Percentiles rank a stretch among this genome's conserved stretches.
Evolutionary conservation across 441 rosid species (phyloP).

Genomic region (Eruca vesicaria): DNA sequence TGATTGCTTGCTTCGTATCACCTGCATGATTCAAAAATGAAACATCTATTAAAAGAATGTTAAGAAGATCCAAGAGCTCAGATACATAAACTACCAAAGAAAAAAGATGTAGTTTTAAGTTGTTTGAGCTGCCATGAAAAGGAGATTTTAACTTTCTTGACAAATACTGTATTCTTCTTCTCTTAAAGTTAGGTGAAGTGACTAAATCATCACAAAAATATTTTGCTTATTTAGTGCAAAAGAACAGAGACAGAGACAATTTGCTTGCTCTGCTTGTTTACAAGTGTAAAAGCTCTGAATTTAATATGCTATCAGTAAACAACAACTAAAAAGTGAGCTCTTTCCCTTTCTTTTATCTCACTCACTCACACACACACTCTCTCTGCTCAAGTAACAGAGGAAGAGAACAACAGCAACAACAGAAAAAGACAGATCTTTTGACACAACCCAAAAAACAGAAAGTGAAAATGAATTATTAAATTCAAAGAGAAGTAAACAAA

Average conservation of each 20-base stretch:
- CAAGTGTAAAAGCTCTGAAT: conserved; percentile 30
- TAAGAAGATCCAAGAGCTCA: conserved; percentile 25
- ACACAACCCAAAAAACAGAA: conserved; percentile 29
- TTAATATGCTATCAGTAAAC: conserved; percentile 5
- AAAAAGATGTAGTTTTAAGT: conserved; percentile 1
- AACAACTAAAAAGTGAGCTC: conserved; percentile 21
- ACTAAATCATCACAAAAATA: conserved; percentile 9
- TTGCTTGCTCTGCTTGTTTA: conserved; percentile 9
- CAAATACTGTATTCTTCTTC: conserved; percentile 24
- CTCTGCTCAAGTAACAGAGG: conserved; percentile 1
- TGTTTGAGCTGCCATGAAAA: conserved; percentile 36
- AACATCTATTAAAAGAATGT: conserved; percentile 24
- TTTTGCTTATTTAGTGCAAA: conserved; percentile 21
- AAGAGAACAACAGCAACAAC: conserved; percentile 4
- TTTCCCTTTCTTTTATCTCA: not conserved
- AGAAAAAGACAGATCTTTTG: conserved; percentile 34
- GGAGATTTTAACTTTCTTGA: conserved; percentile 27
- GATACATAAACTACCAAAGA: conserved; percentile 22
- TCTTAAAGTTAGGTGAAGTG: conserved; percentile 27
- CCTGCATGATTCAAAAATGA: conserved; percentile 16
- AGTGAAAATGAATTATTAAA: conserved; percentile 14
- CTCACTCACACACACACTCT: not conserved
- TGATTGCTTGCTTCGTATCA: not conserved
- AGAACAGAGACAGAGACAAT: conserved; percentile 4
- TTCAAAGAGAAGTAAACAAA: not conserved